These are phyloP conservation scores for Colletotrichum liriopes DNA, from an alignment of 2,329 filamentous ascomycete genomes.

Conservation along the genomic window DNA sequence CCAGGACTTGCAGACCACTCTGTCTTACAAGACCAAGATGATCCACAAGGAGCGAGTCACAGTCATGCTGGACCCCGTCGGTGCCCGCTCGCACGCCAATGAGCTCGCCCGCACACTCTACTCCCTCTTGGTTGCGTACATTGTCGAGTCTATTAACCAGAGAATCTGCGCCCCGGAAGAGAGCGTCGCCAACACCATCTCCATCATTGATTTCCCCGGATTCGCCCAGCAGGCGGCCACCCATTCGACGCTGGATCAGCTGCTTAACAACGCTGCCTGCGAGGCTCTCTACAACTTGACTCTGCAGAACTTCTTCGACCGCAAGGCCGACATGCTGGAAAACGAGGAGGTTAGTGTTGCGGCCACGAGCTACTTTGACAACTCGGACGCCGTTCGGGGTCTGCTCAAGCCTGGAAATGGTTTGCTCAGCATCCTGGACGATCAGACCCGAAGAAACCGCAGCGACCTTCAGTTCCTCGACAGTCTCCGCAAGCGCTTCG, in stretches of 20 bases:
- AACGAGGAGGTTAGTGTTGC: conserved; percentile 93
- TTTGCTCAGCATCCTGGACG: conserved; percentile 92
- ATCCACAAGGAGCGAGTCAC: conserved; percentile 97
- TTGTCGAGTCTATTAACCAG: conserved; percentile 94
- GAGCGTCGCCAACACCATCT: conserved; percentile 91
- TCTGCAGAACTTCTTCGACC: conserved; percentile 95
- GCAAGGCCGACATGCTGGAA: conserved; percentile 92
- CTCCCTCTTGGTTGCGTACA: conserved; percentile 91
- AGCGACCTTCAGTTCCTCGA: conserved; percentile 93
- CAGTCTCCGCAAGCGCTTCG: conserved; percentile 91
- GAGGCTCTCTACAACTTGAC: conserved; percentile 95
- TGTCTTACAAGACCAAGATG: conserved; percentile 97
- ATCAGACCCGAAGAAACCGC: conserved; percentile 91
- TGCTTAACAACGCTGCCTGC: conserved; percentile 93
- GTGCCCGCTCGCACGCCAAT: conserved; percentile 92
- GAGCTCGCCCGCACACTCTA: conserved; percentile 95
- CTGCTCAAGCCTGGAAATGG: conserved; percentile 94
- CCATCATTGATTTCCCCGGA: conserved; percentile 95
- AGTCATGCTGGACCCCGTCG: conserved; percentile 94
- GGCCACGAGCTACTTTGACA: conserved; percentile 97
- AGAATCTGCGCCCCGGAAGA: conserved; percentile 90
- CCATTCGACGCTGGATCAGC: conserved; percentile 88
- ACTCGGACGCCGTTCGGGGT: conserved; percentile 93
- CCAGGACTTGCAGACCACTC: conserved; percentile 85
- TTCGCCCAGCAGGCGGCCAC: conserved; percentile 90